Evolutionary conservation across 495 filamentous ascomycete genomes (phyloP), one percentile per base, ranked within the genome.

Genomic region (Xylaria longipes): DNA sequence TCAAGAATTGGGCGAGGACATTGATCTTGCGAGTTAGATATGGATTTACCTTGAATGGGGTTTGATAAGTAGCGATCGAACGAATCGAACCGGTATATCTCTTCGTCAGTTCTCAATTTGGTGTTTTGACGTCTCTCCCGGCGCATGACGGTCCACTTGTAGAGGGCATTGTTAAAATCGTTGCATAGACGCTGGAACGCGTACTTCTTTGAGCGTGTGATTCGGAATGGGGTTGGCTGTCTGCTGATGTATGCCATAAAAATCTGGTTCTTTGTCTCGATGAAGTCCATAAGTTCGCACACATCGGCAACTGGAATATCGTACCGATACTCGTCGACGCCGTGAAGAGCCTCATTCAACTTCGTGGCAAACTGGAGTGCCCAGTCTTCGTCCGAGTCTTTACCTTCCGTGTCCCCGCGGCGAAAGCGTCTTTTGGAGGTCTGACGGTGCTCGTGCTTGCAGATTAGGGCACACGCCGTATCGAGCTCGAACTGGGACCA

Each of bases 311-410:
- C 57, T 29, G 50, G 41, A 60, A 77, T 72, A 35, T 79, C 76
- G 15, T 62, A 5, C 31, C 50, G 63, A 50, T 71, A 75, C 67
- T 72, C 29, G 45, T 68, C 50, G 22, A 8, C 54, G 9, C 69
- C 65, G 48, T 75, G 63, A 9, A 80, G 61, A 14, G 76, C 76
- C 15, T 70, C 43, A 50, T 80, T 80, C 61, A 80, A 72, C 11
- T 57, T 41, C 1, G 76, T 73, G 15, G 72, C 67, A 57, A 81
- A 75, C 7, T 54, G 35, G 14, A 71, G 37, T 11, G 70, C 60
- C 45, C 71, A 50, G 37, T 73, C 65, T 9, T 46, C 17, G 4
- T 65, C 57, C 6, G 57, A 37, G 57, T 37, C 20, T n/a, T 60
- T 37, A 37, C 29, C 11, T 8, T 9, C 22, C 60, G 29, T 43